phyloP scores from a whole-genome alignment of 2,329 filamentous ascomycete genomes.

The Neopestalotiopsis rosae region DNA sequence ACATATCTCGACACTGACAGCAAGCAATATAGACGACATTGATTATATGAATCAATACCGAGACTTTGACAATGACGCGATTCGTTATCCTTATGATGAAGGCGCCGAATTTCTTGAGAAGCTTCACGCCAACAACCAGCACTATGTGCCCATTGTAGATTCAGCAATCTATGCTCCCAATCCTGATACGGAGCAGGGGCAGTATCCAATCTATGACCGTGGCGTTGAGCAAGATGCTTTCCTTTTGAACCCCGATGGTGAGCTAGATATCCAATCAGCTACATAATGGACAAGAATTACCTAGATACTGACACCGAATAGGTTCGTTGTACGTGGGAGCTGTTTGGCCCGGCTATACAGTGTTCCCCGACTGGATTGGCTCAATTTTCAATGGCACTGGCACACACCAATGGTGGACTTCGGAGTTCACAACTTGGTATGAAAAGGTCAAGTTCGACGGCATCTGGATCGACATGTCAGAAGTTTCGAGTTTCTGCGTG shows the following conservation, averaged over 20 bases:
- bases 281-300: background rate
- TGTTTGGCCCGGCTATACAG: conserved; percentile 77
- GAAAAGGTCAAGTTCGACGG: conserved; percentile 55
- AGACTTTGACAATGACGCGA: conserved; percentile 67
- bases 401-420: conserved; percentile 72
- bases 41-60: conserved; percentile 71
- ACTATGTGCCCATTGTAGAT: conserved; percentile 79
- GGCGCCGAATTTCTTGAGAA: conserved; percentile 65
- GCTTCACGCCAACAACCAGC: conserved; percentile 68
- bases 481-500: conserved; percentile 68
- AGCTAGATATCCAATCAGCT: background rate
- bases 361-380: conserved; percentile 74
- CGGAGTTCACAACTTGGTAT: conserved; percentile 65
- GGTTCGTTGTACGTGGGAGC: conserved; percentile 60
- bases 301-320: background rate
- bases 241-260: conserved; percentile 62
- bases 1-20: conserved; percentile 51
- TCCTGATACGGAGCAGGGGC: conserved; percentile 69
- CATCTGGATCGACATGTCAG: conserved; percentile 65
- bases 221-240: conserved; percentile 61
- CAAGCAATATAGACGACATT: conserved; percentile 61
- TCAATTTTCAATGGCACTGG: conserved; percentile 64
- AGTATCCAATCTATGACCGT: conserved; percentile 65
- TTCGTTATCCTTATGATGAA: conserved; percentile 60
- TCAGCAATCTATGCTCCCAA: conserved; percentile 74